Base-by-base conservation (phyloP, 495 filamentous ascomycete genomes). In the Patellaria atrata region DNA sequence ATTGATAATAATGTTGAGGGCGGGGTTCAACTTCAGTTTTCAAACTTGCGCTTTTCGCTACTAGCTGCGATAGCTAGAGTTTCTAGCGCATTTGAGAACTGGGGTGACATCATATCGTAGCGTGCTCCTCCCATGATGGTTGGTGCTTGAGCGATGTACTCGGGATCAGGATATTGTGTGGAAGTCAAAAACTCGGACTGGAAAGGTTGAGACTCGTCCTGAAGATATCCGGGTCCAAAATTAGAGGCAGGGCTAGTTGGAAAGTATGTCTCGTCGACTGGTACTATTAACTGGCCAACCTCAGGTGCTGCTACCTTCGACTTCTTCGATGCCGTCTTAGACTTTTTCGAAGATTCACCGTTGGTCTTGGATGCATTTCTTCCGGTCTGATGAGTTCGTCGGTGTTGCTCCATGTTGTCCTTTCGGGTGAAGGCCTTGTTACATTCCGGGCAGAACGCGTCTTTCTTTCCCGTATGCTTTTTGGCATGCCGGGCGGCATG, bases 401-500 rank as follows among this genome's bases (percentile, higher is more conserved):
- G 76, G 50, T 96, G 87, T 48, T 96, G 87, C 64, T 94, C 94
- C 82, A 94, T 94, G 59, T 96, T 96, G 60, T 96, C 87, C 50
- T 89, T 84, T 27, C 87, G 75, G 4, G 89, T 94, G 51, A 96
- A 96, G 30, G 82, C 82, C 59, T 94, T 94, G 55, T 77, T 70
- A 63, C 87, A 96, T 38, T 78, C 83, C 0, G 81, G 77, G 59
- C 87, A 96, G 30, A 74, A 68, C 13, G 93, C 84, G 28, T 78
- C 82, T 60, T 96, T 96, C 61, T 93, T 84, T 15, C 83, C 87
- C 0, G 86, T 94, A 58, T 96, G 87, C 51, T 93, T 93, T 54
- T 93, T 92, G 34, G 84, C 85, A 52, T 96, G 87, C 5, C 87
- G 76, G n/a, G 87, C 86, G 2, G 89, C 82, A 51, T 96, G 87